A percentile compares a stretch with the other conserved stretches of the same genome.
Evolutionary conservation across 805 yeast genomes (phyloP).

Genomic region (Saccharomycopsis guyanensis): DNA sequence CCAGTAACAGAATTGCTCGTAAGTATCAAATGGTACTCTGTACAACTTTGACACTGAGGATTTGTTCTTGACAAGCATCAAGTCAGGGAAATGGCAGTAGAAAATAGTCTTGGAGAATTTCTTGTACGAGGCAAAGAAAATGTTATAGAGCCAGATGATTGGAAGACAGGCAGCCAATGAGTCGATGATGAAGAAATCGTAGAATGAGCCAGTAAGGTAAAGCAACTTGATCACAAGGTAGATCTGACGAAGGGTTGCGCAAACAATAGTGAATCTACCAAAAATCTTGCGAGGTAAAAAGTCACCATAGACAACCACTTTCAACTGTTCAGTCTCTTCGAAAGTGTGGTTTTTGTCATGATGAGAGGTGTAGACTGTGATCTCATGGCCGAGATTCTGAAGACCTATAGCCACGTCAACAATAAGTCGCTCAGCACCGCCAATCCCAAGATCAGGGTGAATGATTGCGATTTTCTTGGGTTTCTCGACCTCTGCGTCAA

Average conservation of each 20-base stretch:
- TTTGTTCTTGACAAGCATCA: slow-evolving; percentile 46
- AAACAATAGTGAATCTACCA: slow-evolving; percentile 69
- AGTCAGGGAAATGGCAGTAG: slow-evolving; percentile 96
- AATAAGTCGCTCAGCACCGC: slow-evolving; percentile 95
- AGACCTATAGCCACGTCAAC: slow-evolving; percentile 92
- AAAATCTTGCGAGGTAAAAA: slow-evolving; percentile 62
- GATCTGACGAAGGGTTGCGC: slow-evolving; percentile 78
- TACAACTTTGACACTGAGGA: slow-evolving; percentile 47
- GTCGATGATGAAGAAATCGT: slow-evolving; percentile 78
- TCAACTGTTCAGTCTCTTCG: slow-evolving; percentile 68
- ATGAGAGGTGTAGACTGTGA: slow-evolving; percentile 78
- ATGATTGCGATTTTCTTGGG: slow-evolving; percentile 63
- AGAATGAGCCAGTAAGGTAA: slow-evolving; percentile 38
- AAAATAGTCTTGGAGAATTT: slow-evolving; percentile 52
- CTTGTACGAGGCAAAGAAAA: slow-evolving; percentile 43
- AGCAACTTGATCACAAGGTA: slow-evolving; percentile 46
- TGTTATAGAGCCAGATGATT: slow-evolving; percentile 19
- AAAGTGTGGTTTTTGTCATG: slow-evolving; percentile 84
- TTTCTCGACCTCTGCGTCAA: background rate
- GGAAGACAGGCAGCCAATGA: slow-evolving; percentile 85
- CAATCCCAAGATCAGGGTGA: slow-evolving; percentile 96
- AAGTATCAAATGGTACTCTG: slow-evolving; percentile 73
- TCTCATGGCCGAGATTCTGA: slow-evolving; percentile 54
- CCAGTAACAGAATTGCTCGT: slow-evolving; percentile 76
- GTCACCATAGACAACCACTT: slow-evolving; percentile 76